Evolutionary conservation across 345 rosid species (phyloP).

Genomic region (Gossypium turneri): DNA sequence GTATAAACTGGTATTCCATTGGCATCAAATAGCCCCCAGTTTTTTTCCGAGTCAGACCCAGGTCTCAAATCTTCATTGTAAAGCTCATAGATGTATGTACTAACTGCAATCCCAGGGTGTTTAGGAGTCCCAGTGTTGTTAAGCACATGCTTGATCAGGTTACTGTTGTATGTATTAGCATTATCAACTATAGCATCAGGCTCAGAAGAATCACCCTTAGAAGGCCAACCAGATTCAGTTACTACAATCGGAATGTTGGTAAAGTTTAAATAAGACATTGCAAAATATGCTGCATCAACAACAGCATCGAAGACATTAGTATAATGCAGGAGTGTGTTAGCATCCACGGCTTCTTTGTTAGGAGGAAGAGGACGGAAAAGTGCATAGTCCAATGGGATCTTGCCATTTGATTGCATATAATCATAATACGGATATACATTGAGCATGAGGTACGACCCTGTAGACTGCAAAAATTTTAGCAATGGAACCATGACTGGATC

Average conservation of each 20-base stretch:
- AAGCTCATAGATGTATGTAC: conserved; percentile 90
- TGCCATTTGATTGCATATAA: conserved; percentile 75
- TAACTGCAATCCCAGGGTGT: conserved; percentile 69
- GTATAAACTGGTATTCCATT: conserved; percentile 65
- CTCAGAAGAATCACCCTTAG: conserved; percentile 74
- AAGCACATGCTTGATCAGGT: conserved; percentile 83
- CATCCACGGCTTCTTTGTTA: conserved; percentile 90
- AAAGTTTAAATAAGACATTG: conserved; percentile 79
- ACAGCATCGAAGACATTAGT: conserved; percentile 91
- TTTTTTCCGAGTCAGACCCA: conserved; percentile 69
- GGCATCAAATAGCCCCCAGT: conserved; percentile 90
- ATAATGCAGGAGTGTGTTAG: conserved; percentile 90
- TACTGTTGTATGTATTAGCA: conserved; percentile 91
- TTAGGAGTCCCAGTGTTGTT: conserved; percentile 94
- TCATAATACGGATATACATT: conserved; percentile 90
- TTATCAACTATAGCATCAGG: conserved; percentile 72
- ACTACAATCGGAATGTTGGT: conserved; percentile 79
- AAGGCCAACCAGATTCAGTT: conserved; percentile 94
- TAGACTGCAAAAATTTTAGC: conserved; percentile 76
- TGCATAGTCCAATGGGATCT: conserved; percentile 82
- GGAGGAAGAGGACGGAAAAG: conserved; percentile 91
- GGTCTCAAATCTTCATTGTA: conserved; percentile 85
- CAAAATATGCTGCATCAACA: conserved; percentile 88
- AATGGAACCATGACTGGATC: conserved; percentile 86
- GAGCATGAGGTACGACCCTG: conserved; percentile 77